Base-by-base conservation (phyloP, 1,284 basidiomycete genomes). In the Microstroma glucosiphilum region DNA sequence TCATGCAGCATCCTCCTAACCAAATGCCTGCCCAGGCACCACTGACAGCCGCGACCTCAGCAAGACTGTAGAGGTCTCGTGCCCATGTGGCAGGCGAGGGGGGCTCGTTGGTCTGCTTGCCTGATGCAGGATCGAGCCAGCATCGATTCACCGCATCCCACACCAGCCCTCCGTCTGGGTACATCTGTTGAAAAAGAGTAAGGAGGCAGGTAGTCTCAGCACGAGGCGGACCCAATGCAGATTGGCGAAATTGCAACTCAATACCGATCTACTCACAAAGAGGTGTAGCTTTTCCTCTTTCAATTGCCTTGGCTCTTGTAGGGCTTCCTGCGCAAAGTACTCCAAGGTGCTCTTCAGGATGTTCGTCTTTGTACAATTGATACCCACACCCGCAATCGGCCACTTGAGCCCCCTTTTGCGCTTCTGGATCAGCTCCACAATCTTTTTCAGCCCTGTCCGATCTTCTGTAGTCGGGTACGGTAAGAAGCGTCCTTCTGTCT, bases 311-410 rank as follows among this genome's bases (percentile, higher is more conserved):
- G 26, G 0, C 63, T 46, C 26, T 37, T 26, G 40, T 71, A 61
- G 61, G 66, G 66, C 17, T 55, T 59, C 23, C 40, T 46, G 15
- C 69, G 63, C 25, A 64, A 73, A 67, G 11, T 61, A 60, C 40
- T 68, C 56, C 15, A 64, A 63, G 17, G 75, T 62, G 59, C 55
- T 63, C 13, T 57, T 54, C 9, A 76, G 55, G 30, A 68, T 61
- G 51, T 69, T 66, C 0, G 71, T 68, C 61, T 76, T 76, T 40
- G 73, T 76, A 63, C 73, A 76, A 60, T 76, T 76, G 64, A 76
- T 71, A 25, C 73, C 73, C 26, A 76, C 57, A 6, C 72, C 73
- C 37, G 46, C 26, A 40, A 48, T 40, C 43, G 30, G 30, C 41
- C 40, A 48, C 15, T 59, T 17, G 30, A 37, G 4, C 30, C 30